phyloP scores from a whole-genome alignment of 306 rosid species.

The Pyrus betulifolia region DNA sequence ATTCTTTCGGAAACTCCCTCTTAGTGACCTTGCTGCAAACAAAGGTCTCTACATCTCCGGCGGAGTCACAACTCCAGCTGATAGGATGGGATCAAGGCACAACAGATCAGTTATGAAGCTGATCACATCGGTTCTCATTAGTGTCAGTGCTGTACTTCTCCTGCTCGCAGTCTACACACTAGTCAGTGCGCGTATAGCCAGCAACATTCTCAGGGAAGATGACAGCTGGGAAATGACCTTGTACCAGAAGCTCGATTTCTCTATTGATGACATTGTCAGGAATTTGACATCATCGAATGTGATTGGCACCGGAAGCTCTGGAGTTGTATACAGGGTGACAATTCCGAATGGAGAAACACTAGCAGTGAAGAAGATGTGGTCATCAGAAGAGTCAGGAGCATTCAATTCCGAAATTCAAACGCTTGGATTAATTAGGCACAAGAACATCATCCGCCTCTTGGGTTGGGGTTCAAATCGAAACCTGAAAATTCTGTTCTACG shows the following conservation, averaged over 20 bases:
- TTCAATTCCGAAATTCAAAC: conserved; percentile 57
- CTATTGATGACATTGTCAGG: conserved; percentile 47
- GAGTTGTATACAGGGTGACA: conserved; percentile 64
- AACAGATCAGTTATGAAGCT: conserved; percentile 34
- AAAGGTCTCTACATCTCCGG: conserved; percentile 53
- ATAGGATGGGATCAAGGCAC: conserved; percentile 16
- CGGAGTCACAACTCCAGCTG: conserved; percentile 27
- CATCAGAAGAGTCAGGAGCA: conserved; percentile 56
- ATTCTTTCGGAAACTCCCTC: conserved; percentile 63
- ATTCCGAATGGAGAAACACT: conserved; percentile 44
- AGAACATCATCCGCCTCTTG: conserved; percentile 58
- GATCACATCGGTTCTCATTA: conserved; percentile 41
- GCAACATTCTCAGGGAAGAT: conserved; percentile 28
- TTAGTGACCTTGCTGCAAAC: conserved; percentile 54
- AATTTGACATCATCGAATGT: conserved; percentile 61
- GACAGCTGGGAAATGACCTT: conserved; percentile 70
- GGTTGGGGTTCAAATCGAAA: conserved; percentile 63
- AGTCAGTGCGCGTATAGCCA: conserved; percentile 31
- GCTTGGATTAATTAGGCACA: conserved; percentile 54
- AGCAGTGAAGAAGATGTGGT: conserved; percentile 80
- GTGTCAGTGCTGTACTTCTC: conserved; percentile 38
- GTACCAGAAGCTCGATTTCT: conserved; percentile 65
- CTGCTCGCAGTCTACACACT: conserved; percentile 41
- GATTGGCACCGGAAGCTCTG: conserved; percentile 76
- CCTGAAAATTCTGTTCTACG: conserved; percentile 60